Conservation (phyloP, 345 rosid genomes). For the Citrus medica region DNA sequence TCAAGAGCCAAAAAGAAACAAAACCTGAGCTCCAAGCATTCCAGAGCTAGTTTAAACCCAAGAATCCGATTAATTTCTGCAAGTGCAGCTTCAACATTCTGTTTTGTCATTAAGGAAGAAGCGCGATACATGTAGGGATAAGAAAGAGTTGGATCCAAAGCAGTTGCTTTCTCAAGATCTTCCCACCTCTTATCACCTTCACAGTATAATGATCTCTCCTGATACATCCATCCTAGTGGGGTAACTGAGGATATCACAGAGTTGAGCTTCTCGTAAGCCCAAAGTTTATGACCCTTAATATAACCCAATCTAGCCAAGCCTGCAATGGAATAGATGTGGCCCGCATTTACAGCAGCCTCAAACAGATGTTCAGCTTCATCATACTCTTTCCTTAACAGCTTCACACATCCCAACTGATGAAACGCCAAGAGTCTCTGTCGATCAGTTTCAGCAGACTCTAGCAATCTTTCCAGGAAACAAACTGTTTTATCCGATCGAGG, state of each 20-base stretch:
- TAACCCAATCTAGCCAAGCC: conserved; percentile 81
- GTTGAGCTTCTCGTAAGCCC: conserved; percentile 78
- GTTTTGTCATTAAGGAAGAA: conserved; percentile 74
- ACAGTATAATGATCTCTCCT: conserved; percentile 85
- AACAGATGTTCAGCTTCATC: conserved; percentile 73
- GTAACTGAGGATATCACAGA: conserved; percentile 63
- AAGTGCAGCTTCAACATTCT: conserved; percentile 72
- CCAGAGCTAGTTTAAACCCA: conserved; percentile 89
- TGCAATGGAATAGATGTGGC: conserved; percentile 75
- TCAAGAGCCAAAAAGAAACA: conserved; percentile 89
- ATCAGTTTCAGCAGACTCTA: conserved; percentile 70
- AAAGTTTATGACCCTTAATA: conserved; percentile 58
- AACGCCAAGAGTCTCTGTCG: conserved; percentile 72
- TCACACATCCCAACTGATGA: conserved; percentile 90
- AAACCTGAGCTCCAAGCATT: conserved; percentile 96
- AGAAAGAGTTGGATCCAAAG: conserved; percentile 82
- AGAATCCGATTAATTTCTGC: conserved; percentile 82
- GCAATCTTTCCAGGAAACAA: conserved; percentile 56
- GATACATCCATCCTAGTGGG: conserved; percentile 94
- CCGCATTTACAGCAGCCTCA: conserved; percentile 59
- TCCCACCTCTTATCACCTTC: conserved; percentile 77
- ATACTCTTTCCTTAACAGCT: conserved; percentile 78
- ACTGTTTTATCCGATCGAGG: conserved; percentile 63
- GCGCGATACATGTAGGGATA: conserved; percentile 97
- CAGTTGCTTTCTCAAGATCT: conserved; percentile 88